Evolutionary conservation across 2,329 filamentous ascomycete genomes (phyloP), one percentile per base, ranked within the genome.

Genomic region (Aspergillus fischeri): DNA sequence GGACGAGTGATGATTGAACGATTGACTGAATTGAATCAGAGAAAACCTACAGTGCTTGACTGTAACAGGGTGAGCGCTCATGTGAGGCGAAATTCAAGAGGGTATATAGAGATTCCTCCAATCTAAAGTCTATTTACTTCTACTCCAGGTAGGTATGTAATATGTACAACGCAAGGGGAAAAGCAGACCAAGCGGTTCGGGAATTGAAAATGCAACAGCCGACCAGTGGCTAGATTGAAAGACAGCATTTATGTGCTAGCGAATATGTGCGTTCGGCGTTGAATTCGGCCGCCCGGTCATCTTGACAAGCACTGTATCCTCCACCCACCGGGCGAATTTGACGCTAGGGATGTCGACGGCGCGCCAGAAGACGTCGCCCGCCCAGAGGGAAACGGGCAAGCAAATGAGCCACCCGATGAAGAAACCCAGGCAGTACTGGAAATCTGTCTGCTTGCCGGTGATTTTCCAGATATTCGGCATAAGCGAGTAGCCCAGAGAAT

Each of bases 351-450:
- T 69, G 67, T 87, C 85, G 5, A 87, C 75, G 1, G 71, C 70
- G 28, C 83, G 76, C 81, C 83, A 86, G 64, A 86, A 86, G 3
- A 87, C 56, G 67, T 87, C 84, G 1, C 81, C 80, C 4, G 78
- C 74, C 78, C 83, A 86, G 5, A 86, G 73, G 0, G 80, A 69
- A 28, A 77, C 54, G 6, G 71, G 65, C 3, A 77, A 61, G 55
- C 75, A 76, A 42, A 77, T 68, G 29, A 67, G 38, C 67, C 75
- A 77, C 20, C 74, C 73, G 29, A 77, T 67, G 6, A 75, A 54
- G 51, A 76, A 76, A 1, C 73, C 76, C 17, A 73, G 52, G 49
- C 74, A 72, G 56, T 75, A 77, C 52, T 73, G 69, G 27, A 71
- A 66, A 51, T 76, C 59, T 1, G 70, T 73, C 52, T 75, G 68